These are phyloP conservation scores for Yamadazyma triangularis DNA, from an alignment of 1,139 yeast species.

Conservation along the genomic window DNA sequence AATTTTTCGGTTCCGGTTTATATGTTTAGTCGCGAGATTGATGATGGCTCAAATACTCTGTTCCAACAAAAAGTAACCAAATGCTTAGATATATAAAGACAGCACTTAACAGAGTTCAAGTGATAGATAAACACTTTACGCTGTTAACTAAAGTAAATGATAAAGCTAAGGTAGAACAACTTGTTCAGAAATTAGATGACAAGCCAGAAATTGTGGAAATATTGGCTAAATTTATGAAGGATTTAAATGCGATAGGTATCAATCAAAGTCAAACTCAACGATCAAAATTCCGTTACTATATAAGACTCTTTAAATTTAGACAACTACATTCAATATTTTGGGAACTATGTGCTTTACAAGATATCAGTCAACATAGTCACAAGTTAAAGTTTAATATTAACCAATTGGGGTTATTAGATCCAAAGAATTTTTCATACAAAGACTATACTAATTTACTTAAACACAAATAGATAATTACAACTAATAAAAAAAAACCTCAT, in stretches of 20 bases:
- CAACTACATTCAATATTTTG: constrained; percentile 38
- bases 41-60: too few relatives aligned
- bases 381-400: constrained; percentile 19
- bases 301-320: constrained; percentile 16
- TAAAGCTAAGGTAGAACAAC: constrained; percentile 17
- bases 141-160: constrained; percentile 16
- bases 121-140: constrained; percentile 23
- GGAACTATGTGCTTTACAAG: constrained; percentile 29
- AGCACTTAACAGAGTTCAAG: constrained; percentile 15
- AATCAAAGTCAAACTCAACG: constrained; percentile 10
- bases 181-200: constrained; percentile 21
- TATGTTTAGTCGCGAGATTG: too few relatives aligned
- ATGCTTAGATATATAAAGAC: background rate
- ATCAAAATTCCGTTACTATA: constrained; percentile 15
- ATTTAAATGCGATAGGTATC: constrained; percentile 31
- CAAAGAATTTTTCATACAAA: constrained; percentile 26
- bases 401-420: constrained; percentile 39
- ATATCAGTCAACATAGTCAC: constrained; percentile 32
- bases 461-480: too few relatives aligned
- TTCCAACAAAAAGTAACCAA: too few relatives aligned
- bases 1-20: too few relatives aligned
- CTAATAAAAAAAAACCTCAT: constrained; percentile 29
- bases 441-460: constrained; percentile 21
- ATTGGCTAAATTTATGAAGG: constrained; percentile 28
- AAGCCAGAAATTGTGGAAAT: constrained; percentile 30